These are phyloP conservation scores for Bacidia rubella DNA, from an alignment of 495 filamentous ascomycete species.

Conservation along the genomic window DNA sequence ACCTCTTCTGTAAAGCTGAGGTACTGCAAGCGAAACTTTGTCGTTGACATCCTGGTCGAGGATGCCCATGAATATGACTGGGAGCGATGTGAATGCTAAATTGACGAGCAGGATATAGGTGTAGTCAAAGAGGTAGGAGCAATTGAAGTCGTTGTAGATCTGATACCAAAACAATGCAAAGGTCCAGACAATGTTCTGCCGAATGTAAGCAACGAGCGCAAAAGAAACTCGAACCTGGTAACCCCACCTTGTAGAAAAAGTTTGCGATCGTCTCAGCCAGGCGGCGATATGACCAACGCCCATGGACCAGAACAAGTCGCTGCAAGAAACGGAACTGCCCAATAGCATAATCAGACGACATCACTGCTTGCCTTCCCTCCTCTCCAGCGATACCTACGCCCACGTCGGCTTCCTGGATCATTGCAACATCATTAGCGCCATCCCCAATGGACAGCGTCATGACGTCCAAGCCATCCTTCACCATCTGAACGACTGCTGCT, in stretches of 20 bases:
- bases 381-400: conserved; percentile 97
- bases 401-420: conserved; percentile 99
- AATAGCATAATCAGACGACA: conserved; percentile 98
- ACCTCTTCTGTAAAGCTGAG: conserved; percentile 88
- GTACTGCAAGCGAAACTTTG: conserved; percentile 83
- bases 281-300: conserved; percentile 89
- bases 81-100: conserved; percentile 90
- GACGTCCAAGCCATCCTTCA: conserved; percentile 86
- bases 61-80: conserved; percentile 92
- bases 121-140: conserved; percentile 93
- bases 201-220: conserved; percentile 11
- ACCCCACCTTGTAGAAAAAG: conserved; percentile 89
- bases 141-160: conserved; percentile 88
- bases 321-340: conserved; percentile 94
- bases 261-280: conserved; percentile 91
- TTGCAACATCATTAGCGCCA: conserved; percentile 97
- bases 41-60: conserved; percentile 96
- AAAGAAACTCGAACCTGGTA: not conserved
- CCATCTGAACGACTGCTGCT: conserved; percentile 91
- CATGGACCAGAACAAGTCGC: conserved; percentile 85
- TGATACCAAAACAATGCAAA: conserved; percentile 97
- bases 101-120: conserved; percentile 95
- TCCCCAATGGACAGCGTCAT: conserved; percentile 96
- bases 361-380: conserved; percentile 92
- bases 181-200: conserved; percentile 90